Evolutionary conservation across 305 asterid genomes (phyloP).

Genomic region (Caryopteris hybrid): DNA sequence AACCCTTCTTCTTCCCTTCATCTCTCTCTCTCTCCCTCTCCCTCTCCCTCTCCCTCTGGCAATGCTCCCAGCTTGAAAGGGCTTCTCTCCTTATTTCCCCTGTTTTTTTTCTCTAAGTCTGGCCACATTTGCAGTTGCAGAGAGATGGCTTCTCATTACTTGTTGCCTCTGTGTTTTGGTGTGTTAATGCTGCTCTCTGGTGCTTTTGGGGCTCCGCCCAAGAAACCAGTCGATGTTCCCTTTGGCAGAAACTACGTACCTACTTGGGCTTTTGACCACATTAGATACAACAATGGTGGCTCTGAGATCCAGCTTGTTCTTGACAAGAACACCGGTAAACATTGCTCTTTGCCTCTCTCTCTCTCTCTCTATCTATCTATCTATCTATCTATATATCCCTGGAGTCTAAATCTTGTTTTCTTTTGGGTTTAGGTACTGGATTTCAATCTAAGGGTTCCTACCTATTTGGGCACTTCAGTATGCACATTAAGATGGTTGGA

Average conservation of each 20-base stretch:
- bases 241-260: slow-evolving; percentile 67
- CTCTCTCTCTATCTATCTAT: not conserved
- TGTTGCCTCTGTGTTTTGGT: slow-evolving; percentile 15
- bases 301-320: slow-evolving; percentile 63
- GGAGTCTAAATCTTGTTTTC: not conserved
- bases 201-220: slow-evolving; percentile 39
- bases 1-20: slow-evolving; percentile 9
- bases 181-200: slow-evolving; percentile 23
- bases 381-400: not conserved
- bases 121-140: slow-evolving; percentile 8
- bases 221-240: slow-evolving; percentile 47
- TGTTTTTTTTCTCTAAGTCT: too few relatives aligned
- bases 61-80: not conserved
- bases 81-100: not conserved
- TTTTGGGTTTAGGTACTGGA: slow-evolving; percentile 50
- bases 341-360: not conserved
- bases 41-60: not conserved
- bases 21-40: not conserved
- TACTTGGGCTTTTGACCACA: slow-evolving; percentile 78
- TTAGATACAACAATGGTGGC: slow-evolving; percentile 62
- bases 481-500: slow-evolving; percentile 77
- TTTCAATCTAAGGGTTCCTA: slow-evolving; percentile 83
- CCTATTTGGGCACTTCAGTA: slow-evolving; percentile 73
- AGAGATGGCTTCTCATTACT: slow-evolving; percentile 25
- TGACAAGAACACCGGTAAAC: slow-evolving; percentile 55